Conservation (phyloP, 306 rosid genomes). For the Luffa aegyptiaca region DNA sequence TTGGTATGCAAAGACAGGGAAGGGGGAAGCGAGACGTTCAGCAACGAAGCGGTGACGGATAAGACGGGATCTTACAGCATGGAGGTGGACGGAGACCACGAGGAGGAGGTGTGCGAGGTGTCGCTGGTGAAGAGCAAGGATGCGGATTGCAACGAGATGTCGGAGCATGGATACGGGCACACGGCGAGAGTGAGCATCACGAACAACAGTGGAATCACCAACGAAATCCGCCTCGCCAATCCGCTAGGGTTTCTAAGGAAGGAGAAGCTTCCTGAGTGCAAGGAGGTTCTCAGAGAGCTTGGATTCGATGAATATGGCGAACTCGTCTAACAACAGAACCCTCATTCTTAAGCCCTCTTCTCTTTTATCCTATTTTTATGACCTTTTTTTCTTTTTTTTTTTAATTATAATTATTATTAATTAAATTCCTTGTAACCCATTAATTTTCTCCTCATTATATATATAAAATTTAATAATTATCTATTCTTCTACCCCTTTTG, state of each 20-base stretch:
- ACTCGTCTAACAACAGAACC: background rate
- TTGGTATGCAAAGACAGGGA: slow-evolving; percentile 40
- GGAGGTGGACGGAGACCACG: slow-evolving; percentile 54
- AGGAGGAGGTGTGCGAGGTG: slow-evolving; percentile 54
- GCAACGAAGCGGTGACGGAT: slow-evolving; percentile 33
- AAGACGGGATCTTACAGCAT: slow-evolving; percentile 25
- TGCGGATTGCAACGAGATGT: slow-evolving; percentile 30
- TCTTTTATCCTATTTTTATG: too few species aligned
- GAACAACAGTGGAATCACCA: slow-evolving; percentile 40
- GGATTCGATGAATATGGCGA: slow-evolving; percentile 12
- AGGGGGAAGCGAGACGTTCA: slow-evolving; percentile 23
- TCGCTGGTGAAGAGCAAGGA: slow-evolving; percentile 30
- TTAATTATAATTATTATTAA: too few species aligned
- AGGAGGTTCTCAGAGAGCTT: slow-evolving; percentile 37
- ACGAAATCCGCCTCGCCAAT: slow-evolving; percentile 38
- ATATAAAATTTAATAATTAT: too few species aligned
- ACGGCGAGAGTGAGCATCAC: slow-evolving; percentile 54
- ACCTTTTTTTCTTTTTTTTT: background rate
- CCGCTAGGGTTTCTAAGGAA: slow-evolving; percentile 67
- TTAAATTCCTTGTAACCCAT: too few species aligned
- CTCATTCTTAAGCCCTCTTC: too few species aligned
- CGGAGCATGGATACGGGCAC: slow-evolving; percentile 5
- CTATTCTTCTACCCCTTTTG: too few species aligned
- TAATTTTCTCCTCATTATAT: too few species aligned
- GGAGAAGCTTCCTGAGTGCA: slow-evolving; percentile 25